Evolutionary conservation across 108 stramenopile genomes (phyloP).

Genomic region (Aurantiochytrium sp.): DNA sequence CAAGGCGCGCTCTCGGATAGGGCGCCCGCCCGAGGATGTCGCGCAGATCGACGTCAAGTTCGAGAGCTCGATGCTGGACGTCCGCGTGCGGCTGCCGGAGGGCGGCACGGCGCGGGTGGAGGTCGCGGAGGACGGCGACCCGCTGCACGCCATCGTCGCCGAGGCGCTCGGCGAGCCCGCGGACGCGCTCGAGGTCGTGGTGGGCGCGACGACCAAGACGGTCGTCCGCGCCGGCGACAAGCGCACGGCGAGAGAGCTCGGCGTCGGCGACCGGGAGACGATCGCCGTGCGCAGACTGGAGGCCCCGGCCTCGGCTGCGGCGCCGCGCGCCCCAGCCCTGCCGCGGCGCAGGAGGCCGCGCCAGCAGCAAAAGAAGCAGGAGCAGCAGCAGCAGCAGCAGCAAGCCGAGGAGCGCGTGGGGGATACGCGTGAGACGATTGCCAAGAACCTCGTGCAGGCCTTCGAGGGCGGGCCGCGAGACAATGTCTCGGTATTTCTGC

Average conservation of each 20-base stretch:
- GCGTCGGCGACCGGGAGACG: not conserved
- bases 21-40: no score
- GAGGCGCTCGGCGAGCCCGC: not conserved
- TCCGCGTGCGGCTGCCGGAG: conserved; percentile 4
- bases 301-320: not conserved
- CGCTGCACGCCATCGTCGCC: not conserved
- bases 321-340: no score
- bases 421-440: not conserved
- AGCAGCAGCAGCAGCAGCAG: not conserved
- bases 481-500: not conserved
- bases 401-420: not conserved
- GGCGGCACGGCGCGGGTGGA: not conserved
- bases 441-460: not conserved
- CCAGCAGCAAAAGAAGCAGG: not conserved
- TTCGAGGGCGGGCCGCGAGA: not conserved
- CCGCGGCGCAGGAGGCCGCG: not conserved
- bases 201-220: not conserved
- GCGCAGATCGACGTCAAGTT: no score
- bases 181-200: not conserved
- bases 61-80: not conserved
- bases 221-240: not conserved
- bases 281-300: not conserved
- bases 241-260: not conserved
- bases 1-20: no score
- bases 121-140: conserved; percentile 9